These are phyloP conservation scores for Rhododendron vialii DNA, from an alignment of 148 eudicot species.

Conservation along the genomic window DNA sequence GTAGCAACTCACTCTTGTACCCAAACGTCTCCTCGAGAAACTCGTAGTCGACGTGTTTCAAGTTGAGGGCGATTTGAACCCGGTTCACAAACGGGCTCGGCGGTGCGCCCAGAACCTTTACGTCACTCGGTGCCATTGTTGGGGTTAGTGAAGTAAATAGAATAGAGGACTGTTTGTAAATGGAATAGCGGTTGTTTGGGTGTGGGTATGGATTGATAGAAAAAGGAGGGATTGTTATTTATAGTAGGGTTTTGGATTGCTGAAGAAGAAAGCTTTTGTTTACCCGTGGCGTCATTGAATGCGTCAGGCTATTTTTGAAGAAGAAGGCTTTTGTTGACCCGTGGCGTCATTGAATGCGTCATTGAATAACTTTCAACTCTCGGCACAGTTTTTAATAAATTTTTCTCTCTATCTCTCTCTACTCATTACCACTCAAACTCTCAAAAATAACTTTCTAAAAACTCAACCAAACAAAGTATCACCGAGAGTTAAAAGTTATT, in stretches of 20 bases:
- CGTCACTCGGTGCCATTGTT: slow-evolving; percentile 19
- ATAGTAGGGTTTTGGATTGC: not conserved
- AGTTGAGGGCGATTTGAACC: slow-evolving; percentile 26
- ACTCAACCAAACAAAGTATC: no score
- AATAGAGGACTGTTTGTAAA: not conserved
- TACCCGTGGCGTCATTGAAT: no score
- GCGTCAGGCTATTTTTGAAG: no score
- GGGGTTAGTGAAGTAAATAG: no score
- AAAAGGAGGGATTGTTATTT: not conserved
- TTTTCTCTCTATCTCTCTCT: no score
- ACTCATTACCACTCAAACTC: no score
- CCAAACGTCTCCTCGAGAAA: slow-evolving; percentile 10
- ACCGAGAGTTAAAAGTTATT: no score
- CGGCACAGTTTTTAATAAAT: no score
- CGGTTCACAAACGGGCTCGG: slow-evolving; percentile 28
- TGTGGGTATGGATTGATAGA: not conserved
- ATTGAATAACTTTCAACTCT: no score
- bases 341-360: no score
- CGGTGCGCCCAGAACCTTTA: slow-evolving; percentile 26
- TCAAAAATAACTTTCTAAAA: no score
- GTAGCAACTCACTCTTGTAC: slow-evolving; percentile 47
- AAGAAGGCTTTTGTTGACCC: not conserved
- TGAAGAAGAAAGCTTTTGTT: no score
- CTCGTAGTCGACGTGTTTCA: slow-evolving; percentile 40
- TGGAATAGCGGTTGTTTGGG: not conserved